Percentiles rank a stretch among this genome's conserved stretches.
Conservation (phyloP, 2,329 filamentous ascomycete species). For the Fusarium sp. region DNA sequence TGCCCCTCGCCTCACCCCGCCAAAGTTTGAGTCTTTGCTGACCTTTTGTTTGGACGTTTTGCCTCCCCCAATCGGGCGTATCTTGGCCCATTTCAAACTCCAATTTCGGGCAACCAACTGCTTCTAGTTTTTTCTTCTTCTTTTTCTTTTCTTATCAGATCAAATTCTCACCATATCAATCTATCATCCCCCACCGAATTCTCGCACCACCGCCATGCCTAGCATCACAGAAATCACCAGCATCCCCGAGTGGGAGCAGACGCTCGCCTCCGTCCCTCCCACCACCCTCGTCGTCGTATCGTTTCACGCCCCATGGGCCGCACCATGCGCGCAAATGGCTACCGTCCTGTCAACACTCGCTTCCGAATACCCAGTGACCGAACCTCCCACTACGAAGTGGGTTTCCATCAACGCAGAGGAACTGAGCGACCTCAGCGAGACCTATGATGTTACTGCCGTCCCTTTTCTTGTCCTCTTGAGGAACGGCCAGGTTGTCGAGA, state of each 20-base stretch:
- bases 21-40: constrained; percentile 35
- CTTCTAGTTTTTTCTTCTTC: too few species aligned
- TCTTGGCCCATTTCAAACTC: constrained; percentile 17
- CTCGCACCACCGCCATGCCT: constrained; percentile 65
- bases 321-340: constrained; percentile 93
- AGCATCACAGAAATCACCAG: constrained; percentile 79
- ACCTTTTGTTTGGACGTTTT: constrained; percentile 23
- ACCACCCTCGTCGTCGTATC: constrained; percentile 84
- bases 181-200: too few species aligned
- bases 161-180: constrained; percentile 12
- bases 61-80: constrained; percentile 19
- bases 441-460: constrained; percentile 93
- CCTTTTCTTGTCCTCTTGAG: constrained; percentile 88
- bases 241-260: constrained; percentile 75
- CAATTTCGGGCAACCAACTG: constrained; percentile 16
- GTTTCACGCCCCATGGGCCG: constrained; percentile 97
- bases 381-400: constrained; percentile 78
- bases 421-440: constrained; percentile 87
- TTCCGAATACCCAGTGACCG: constrained; percentile 78
- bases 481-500: constrained; percentile 79
- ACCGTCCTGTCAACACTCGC: constrained; percentile 87
- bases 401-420: constrained; percentile 94
- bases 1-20: constrained; percentile 39
- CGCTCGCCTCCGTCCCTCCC: constrained; percentile 71
- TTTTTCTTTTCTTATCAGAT: constrained; percentile 33